Conservation (phyloP, 1,284 basidiomycete species). For the Cutaneotrichosporon cavernicola region DNA sequence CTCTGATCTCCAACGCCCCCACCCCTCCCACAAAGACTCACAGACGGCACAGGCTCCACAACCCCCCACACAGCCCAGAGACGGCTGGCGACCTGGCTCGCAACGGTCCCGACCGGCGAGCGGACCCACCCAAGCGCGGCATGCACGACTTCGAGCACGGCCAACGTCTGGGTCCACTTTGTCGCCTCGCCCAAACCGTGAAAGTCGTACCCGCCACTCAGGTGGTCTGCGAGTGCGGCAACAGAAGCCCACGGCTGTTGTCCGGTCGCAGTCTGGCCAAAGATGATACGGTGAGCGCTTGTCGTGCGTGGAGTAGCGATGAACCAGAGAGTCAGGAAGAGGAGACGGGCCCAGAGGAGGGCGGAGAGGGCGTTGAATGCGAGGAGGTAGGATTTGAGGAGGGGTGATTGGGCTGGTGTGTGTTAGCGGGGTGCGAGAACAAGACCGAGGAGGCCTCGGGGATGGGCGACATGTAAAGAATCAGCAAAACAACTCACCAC, state of each 20-base stretch:
- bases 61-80: conserved; percentile 86
- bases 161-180: conserved; percentile 74
- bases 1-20: background rate
- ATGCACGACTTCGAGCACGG: conserved; percentile 79
- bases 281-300: conserved; percentile 1
- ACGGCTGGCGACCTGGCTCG: conserved; percentile 81
- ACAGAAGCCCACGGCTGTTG: conserved; percentile 6
- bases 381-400: conserved; percentile 63
- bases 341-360: conserved; percentile 70
- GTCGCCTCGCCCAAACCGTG: conserved; percentile 62
- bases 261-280: conserved; percentile 17
- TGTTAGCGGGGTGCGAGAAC: background rate
- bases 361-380: conserved; percentile 74
- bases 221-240: conserved; percentile 57
- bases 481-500: background rate
- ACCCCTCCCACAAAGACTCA: conserved; percentile 26
- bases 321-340: conserved; percentile 56
- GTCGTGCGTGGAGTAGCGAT: conserved; percentile 31
- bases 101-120: conserved; percentile 75
- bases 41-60: conserved; percentile 59
- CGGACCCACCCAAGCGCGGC: conserved; percentile 78
- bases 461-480: background rate
- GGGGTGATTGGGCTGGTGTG: conserved; percentile 27
- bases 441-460: background rate
- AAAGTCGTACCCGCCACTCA: conserved; percentile 55